phyloP scores from a whole-genome alignment of 1,139 yeast species.

The Candida buenavistaensis region DNA sequence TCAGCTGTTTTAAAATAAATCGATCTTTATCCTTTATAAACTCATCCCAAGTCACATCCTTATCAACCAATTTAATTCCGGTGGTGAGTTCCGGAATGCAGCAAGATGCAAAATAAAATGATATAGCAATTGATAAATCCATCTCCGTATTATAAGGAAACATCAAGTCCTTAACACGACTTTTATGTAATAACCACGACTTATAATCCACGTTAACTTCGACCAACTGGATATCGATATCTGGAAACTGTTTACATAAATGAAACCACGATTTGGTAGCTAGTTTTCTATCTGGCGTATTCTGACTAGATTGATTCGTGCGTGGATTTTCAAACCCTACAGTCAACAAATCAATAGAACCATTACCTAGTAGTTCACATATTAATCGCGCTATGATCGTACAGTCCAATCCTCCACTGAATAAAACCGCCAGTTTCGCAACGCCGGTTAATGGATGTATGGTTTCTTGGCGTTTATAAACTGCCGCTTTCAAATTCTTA shows the following conservation, averaged over 20 bases:
- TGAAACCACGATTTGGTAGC: slow-evolving; percentile 64
- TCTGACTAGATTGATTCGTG: slow-evolving; percentile 54
- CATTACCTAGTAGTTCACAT: slow-evolving; percentile 24
- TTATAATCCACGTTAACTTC: slow-evolving; percentile 74
- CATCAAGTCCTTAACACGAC: slow-evolving; percentile 63
- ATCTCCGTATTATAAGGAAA: slow-evolving; percentile 86
- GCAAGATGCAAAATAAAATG: slow-evolving; percentile 83
- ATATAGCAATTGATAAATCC: slow-evolving; percentile 94
- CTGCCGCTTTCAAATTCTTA: slow-evolving; percentile 36
- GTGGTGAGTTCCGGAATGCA: slow-evolving; percentile 25
- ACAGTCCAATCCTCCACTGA: slow-evolving; percentile 95
- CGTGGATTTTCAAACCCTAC: slow-evolving; percentile 96
- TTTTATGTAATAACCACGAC: slow-evolving; percentile 54
- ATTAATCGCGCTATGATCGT: slow-evolving; percentile 63
- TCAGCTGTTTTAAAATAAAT: slow-evolving; percentile 9
- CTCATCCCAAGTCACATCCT: slow-evolving; percentile 20
- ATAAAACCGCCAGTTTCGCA: slow-evolving; percentile 57
- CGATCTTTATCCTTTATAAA: slow-evolving; percentile 18
- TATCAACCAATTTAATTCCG: slow-evolving; percentile 16
- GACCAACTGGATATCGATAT: slow-evolving; percentile 46
- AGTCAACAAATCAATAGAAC: slow-evolving; percentile 67
- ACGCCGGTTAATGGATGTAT: slow-evolving; percentile 52
- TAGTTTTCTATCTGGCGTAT: slow-evolving; percentile 81
- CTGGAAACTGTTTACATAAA: slow-evolving; percentile 38
- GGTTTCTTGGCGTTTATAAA: slow-evolving; percentile 51